Conservation (phyloP, 2,329 filamentous ascomycete genomes). For the Talaromyces amestolkiae region DNA sequence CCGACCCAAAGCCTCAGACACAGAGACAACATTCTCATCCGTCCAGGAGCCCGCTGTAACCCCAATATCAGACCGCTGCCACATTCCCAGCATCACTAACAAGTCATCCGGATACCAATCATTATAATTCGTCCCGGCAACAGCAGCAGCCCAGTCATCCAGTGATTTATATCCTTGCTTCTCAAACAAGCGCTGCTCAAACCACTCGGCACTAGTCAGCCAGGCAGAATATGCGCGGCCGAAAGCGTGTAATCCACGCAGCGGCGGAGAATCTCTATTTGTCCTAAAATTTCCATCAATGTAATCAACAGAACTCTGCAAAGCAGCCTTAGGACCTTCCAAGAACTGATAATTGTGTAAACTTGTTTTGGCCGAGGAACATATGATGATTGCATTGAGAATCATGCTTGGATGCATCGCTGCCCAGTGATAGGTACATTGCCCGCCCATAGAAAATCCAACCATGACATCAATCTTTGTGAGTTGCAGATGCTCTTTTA, state of each 20-base stretch:
- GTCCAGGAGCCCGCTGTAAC: constrained; percentile 22
- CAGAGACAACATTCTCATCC: constrained; percentile 21
- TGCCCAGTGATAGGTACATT: constrained; percentile 50
- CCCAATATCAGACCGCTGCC: constrained; percentile 45
- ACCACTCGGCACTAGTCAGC: constrained; percentile 50
- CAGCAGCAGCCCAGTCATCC: constrained; percentile 36
- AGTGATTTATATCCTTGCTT: constrained; percentile 37
- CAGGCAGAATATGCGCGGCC: constrained; percentile 49
- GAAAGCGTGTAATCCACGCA: constrained; percentile 45
- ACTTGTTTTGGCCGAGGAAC: constrained; percentile 47
- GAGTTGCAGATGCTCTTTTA: constrained; percentile 38
- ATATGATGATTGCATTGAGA: constrained; percentile 44
- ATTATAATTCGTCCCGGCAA: constrained; percentile 33
- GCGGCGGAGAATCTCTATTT: constrained; percentile 23
- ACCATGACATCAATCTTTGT: constrained; percentile 41
- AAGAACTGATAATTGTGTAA: constrained; percentile 50
- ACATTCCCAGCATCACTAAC: constrained; percentile 44
- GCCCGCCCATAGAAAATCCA: constrained; percentile 54
- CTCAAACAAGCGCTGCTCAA: constrained; percentile 42
- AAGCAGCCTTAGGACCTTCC: constrained; percentile 47
- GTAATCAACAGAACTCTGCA: constrained; percentile 45
- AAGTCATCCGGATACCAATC: constrained; percentile 48
- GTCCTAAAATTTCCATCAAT: constrained; percentile 30
- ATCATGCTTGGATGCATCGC: constrained; percentile 46
- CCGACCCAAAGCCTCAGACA: constrained; percentile 24